Base-by-base conservation (phyloP, 768 basidiomycete species). In the Auriculariales sp. region DNA sequence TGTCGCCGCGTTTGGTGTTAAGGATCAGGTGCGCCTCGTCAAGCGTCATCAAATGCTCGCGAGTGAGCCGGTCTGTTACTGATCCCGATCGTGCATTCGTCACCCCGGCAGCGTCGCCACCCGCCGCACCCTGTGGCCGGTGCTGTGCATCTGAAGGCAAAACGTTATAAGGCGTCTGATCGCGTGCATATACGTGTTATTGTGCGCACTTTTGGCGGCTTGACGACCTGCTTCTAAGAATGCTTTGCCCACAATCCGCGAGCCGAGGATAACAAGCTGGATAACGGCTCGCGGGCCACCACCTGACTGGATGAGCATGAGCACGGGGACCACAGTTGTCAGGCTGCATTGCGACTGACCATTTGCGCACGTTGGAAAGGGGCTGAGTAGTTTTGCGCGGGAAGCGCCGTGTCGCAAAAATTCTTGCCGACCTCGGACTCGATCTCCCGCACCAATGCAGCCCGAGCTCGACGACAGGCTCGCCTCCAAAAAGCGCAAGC, bases 21-120 rank as follows among this genome's bases (percentile, higher is more conserved):
- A 99, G 68, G 59, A 99, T 91, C 52, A 95, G 68, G 58, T 82
- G 83, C 17, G 94, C 95, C 68, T 99, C 95, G 56, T 97, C 93
- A 56, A 94, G 58, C 5, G 90, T 91, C 92, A 99, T 93, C 47
- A 83, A 79, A 59, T 91, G 80, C 55, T 86, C 78, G 55, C 83
- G 77, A 48, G 88, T 90, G 32, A 95, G 68, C 59, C 75, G 78
- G 71, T 92, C 89, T 10, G 84, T 86, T 6, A 71, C 55, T 24
- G 85, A 86, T n/a, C 74, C 74, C 12, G 84, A 80, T 11, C 70
- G 84, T 15, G 87, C 85, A 46, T 82, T 69, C 33, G 80, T 77
- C 15, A 87, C 75, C 33, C 88, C 88, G 12, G 78, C 78, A 17
- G 76, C 78, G 52, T 88, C 86, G 30, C 71, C 67, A 19, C 76